These are phyloP conservation scores for Spizellomyces sp. DNA, from an alignment of 192 early-diverging fungal genomes.

Conservation along the genomic window DNA sequence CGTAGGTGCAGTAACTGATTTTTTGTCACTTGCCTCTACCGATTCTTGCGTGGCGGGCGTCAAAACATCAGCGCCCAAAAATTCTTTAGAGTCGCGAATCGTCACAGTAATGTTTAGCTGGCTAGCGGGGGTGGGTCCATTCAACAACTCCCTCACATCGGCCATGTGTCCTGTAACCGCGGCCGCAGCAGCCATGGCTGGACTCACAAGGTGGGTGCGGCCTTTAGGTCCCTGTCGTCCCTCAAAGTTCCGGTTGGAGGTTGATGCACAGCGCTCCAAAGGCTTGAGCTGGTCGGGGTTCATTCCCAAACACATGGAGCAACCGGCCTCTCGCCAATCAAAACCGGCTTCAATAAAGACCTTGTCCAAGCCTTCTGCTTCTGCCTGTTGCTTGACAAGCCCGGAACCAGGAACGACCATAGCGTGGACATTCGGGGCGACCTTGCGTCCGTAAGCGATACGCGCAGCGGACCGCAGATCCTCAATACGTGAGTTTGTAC, in stretches of 20 bases:
- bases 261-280: slow-evolving; percentile 69
- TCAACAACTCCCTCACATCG: slow-evolving; percentile 58
- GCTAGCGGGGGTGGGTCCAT: neutral
- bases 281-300: slow-evolving; percentile 73
- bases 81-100: slow-evolving; percentile 39
- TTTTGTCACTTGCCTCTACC: neutral
- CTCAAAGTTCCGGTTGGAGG: slow-evolving; percentile 77
- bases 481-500: slow-evolving; percentile 76
- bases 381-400: slow-evolving; percentile 68
- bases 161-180: slow-evolving; percentile 62
- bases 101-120: slow-evolving; percentile 33
- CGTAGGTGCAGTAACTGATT: slow-evolving; percentile 14
- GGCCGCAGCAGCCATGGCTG: slow-evolving; percentile 74
- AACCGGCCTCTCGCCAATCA: slow-evolving; percentile 73
- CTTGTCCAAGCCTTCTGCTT: slow-evolving; percentile 68
- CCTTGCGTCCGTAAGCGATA: slow-evolving; percentile 59
- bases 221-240: slow-evolving; percentile 70
- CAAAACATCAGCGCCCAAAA: slow-evolving; percentile 33
- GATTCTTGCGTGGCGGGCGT: slow-evolving; percentile 5
- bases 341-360: slow-evolving; percentile 71
- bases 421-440: slow-evolving; percentile 62
- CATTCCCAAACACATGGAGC: slow-evolving; percentile 77
- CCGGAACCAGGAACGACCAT: slow-evolving; percentile 79
- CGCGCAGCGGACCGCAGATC: slow-evolving; percentile 66
- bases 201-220: slow-evolving; percentile 65